These are phyloP conservation scores for Lactifluus pinguis DNA, from an alignment of 768 basidiomycete genomes.

Conservation along the genomic window DNA sequence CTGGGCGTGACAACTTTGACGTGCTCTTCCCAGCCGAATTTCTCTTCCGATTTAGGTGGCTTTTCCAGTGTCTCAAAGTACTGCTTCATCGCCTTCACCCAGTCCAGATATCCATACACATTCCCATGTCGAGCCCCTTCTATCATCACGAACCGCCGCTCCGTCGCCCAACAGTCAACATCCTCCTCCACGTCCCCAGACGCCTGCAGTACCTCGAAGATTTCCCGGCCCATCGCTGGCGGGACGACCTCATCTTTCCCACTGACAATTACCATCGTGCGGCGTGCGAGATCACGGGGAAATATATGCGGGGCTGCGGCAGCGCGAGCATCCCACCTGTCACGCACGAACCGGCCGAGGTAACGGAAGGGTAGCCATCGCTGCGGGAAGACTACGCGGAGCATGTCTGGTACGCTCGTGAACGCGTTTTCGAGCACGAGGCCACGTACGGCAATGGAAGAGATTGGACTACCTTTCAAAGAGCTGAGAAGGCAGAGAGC, in stretches of 20 bases:
- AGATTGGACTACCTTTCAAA: not conserved
- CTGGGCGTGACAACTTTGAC: no score
- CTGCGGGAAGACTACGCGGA: slow-evolving; percentile 38
- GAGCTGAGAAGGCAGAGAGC: slow-evolving; percentile 33
- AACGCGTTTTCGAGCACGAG: slow-evolving; percentile 45
- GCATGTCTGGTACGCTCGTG: slow-evolving; percentile 38
- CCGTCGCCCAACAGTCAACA: not conserved
- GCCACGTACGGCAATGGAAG: slow-evolving; percentile 23
- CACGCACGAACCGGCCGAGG: slow-evolving; percentile 35
- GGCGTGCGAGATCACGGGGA: slow-evolving; percentile 17
- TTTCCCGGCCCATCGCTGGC: slow-evolving; percentile 27
- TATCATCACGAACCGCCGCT: slow-evolving; percentile 24
- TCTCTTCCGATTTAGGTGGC: no score
- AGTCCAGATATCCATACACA: slow-evolving; percentile 27
- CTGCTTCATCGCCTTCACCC: slow-evolving; percentile 23
- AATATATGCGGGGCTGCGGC: slow-evolving; percentile 20
- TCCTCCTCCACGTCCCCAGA: no score
- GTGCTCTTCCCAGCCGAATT: no score
- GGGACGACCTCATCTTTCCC: slow-evolving; percentile 42
- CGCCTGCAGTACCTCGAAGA: slow-evolving; percentile 20
- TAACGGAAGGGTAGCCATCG: slow-evolving; percentile 42
- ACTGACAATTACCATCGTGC: slow-evolving; percentile 32
- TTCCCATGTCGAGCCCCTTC: slow-evolving; percentile 32
- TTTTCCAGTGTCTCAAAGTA: slow-evolving; percentile 19
- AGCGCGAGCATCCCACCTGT: slow-evolving; percentile 37